Percentiles rank a stretch among this genome's conserved stretches.
Conservation (phyloP, 176 grass and related monocot genomes). For the Zoysia japonica region DNA sequence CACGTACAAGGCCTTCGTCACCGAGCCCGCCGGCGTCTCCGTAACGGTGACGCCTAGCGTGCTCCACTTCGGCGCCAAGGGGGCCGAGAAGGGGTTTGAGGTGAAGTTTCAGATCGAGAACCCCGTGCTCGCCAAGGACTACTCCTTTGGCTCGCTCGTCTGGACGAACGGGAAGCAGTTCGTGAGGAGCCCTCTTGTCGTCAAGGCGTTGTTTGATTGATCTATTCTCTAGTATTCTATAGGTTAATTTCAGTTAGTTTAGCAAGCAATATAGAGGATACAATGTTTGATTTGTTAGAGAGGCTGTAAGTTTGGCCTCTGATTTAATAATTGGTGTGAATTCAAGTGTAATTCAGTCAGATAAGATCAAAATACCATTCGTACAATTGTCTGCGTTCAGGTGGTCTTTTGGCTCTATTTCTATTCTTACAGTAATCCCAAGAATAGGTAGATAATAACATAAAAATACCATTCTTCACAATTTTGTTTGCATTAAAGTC, state of each 20-base stretch:
- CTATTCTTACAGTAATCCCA: neutral
- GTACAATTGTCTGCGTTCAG: too few relatives aligned
- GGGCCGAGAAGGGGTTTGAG: slow-evolving; percentile 74
- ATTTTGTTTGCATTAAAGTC: slow-evolving; percentile 9
- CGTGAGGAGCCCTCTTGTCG: slow-evolving; percentile 61
- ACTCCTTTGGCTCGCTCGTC: slow-evolving; percentile 52
- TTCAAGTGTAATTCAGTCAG: neutral
- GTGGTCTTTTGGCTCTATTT: neutral
- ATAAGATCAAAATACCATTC: neutral
- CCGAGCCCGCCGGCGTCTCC: slow-evolving; percentile 44
- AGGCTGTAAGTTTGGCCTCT: neutral
- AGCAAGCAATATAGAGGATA: neutral
- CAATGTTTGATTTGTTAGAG: slow-evolving; percentile 1
- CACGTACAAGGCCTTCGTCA: slow-evolving; percentile 45
- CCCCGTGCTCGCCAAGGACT: slow-evolving; percentile 14
- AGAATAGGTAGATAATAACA: neutral
- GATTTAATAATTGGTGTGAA: neutral
- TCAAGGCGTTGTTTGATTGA: slow-evolving; percentile 16
- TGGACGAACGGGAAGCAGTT: slow-evolving; percentile 65
- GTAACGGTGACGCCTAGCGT: slow-evolving; percentile 41
- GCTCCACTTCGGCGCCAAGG: slow-evolving; percentile 39
- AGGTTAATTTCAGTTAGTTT: neutral
- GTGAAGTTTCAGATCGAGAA: slow-evolving; percentile 34
- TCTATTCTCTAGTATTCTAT: too few relatives aligned
- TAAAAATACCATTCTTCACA: neutral